Evolutionary conservation across 1,139 yeast species (phyloP).

Genomic region (Saccharomyces uvarum): DNA sequence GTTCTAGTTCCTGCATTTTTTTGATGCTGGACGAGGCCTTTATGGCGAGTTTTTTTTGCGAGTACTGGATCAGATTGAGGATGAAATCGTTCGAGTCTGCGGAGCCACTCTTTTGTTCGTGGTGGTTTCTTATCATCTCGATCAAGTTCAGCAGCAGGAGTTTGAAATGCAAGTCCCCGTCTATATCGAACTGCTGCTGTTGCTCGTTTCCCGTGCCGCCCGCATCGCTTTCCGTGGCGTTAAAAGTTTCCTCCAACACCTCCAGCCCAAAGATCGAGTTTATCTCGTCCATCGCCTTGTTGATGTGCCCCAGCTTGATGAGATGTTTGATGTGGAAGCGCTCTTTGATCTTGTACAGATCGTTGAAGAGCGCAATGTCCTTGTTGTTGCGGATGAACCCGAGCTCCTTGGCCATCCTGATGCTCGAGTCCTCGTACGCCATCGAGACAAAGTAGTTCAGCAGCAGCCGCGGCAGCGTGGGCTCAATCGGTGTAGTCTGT

Average conservation of each 20-base stretch:
- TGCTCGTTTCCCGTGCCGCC: constrained; percentile 5
- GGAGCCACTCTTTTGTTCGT: constrained; percentile 17
- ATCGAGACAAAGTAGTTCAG: constrained; percentile 29
- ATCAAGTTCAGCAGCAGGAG: constrained; percentile 52
- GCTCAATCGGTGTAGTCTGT: constrained; percentile 11
- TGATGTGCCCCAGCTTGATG: constrained; percentile 25
- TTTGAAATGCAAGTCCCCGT: constrained; percentile 48
- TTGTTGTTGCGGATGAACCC: constrained; percentile 20
- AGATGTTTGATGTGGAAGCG: constrained; percentile 22
- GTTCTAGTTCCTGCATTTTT: constrained; percentile 56
- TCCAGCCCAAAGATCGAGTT: constrained; percentile 23
- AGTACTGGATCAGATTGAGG: constrained; percentile 49
- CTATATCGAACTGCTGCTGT: constrained; percentile 3
- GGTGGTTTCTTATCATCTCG: constrained; percentile 55
- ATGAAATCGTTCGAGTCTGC: constrained; percentile 39
- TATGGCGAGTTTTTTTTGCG: constrained; percentile 51
- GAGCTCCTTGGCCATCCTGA: constrained; percentile 29
- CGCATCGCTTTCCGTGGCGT: constrained; percentile 3
- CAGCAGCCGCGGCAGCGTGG: constrained; percentile 22
- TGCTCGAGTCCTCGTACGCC: constrained; percentile 28
- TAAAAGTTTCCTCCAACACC: constrained; percentile 16
- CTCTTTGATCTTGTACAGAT: constrained; percentile 24
- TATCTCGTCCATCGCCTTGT: constrained; percentile 26
- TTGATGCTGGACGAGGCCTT: constrained; percentile 46
- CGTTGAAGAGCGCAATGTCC: constrained; percentile 24